phyloP scores from a whole-genome alignment of 1,284 basidiomycete species.

The Puccinia triticina region DNA sequence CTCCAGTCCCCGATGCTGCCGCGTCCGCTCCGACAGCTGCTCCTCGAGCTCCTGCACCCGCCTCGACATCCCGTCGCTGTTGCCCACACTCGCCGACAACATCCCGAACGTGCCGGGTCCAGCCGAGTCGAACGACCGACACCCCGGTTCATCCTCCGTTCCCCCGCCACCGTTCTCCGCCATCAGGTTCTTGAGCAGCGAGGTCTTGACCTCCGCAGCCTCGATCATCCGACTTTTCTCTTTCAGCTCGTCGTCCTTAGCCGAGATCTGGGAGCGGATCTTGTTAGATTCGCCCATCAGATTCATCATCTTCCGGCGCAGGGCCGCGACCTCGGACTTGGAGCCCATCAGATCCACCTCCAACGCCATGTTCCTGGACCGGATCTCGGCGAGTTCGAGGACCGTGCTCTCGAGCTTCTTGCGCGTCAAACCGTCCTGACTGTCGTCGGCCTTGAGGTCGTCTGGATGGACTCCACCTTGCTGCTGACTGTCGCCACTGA shows the following conservation, averaged over 20 bases:
- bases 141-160: slow-evolving; percentile 65
- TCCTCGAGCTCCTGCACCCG: slow-evolving; percentile 39
- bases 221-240: slow-evolving; percentile 72
- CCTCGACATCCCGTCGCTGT: slow-evolving; percentile 58
- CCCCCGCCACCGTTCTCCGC: slow-evolving; percentile 82
- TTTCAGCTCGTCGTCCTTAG: slow-evolving; percentile 71
- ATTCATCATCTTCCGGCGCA: slow-evolving; percentile 75
- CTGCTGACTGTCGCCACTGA: neutral
- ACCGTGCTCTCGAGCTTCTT: slow-evolving; percentile 54
- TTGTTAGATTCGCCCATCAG: slow-evolving; percentile 74
- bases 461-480: neutral
- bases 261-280: slow-evolving; percentile 66
- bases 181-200: slow-evolving; percentile 81
- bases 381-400: slow-evolving; percentile 71
- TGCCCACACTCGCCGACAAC: slow-evolving; percentile 67
- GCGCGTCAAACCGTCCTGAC: slow-evolving; percentile 28
- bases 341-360: slow-evolving; percentile 73
- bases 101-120: neutral
- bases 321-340: slow-evolving; percentile 74
- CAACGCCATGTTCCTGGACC: slow-evolving; percentile 68
- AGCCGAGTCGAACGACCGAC: slow-evolving; percentile 61
- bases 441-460: neutral
- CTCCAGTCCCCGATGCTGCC: slow-evolving; percentile 36
- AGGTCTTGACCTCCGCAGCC: slow-evolving; percentile 75
- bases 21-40: slow-evolving; percentile 5